Evolutionary conservation across 2,329 filamentous ascomycete species (phyloP).

Genomic region (Diaporthe citriasiana): DNA sequence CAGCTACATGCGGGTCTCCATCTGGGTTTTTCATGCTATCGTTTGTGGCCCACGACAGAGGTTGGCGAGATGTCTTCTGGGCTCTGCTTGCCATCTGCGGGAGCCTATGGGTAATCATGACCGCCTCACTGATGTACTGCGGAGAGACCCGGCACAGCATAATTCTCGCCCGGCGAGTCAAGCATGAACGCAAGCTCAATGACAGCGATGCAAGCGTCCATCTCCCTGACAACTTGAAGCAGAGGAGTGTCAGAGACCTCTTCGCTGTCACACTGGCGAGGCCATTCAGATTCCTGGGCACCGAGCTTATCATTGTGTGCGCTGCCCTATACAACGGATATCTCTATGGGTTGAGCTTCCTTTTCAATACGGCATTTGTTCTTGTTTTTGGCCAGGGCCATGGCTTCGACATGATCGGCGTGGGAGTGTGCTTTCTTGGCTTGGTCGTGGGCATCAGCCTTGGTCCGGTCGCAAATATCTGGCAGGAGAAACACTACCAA

Average conservation of each 20-base stretch:
- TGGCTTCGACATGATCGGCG: constrained; percentile 55
- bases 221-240: constrained; percentile 55
- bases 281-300: constrained; percentile 61
- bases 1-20: constrained; percentile 60
- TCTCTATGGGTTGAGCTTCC: constrained; percentile 62
- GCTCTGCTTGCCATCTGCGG: constrained; percentile 61
- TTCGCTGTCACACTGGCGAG: constrained; percentile 58
- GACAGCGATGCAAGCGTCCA: constrained; percentile 47
- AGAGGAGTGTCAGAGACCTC: constrained; percentile 52
- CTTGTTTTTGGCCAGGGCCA: constrained; percentile 63
- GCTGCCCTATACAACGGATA: constrained; percentile 64
- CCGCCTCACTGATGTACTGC: constrained; percentile 57
- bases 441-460: constrained; percentile 46
- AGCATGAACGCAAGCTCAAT: constrained; percentile 47
- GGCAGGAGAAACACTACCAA: constrained; percentile 59
- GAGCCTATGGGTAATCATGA: constrained; percentile 58
- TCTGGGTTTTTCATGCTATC: constrained; percentile 62
- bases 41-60: constrained; percentile 57
- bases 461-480: constrained; percentile 59
- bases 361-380: constrained; percentile 64
- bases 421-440: constrained; percentile 57
- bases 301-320: constrained; percentile 63
- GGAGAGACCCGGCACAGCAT: constrained; percentile 50
- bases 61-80: constrained; percentile 61
- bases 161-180: constrained; percentile 55